These are phyloP conservation scores for Elongisporangium undulatum DNA, from an alignment of 352 stramenopile genomes.

Conservation along the genomic window DNA sequence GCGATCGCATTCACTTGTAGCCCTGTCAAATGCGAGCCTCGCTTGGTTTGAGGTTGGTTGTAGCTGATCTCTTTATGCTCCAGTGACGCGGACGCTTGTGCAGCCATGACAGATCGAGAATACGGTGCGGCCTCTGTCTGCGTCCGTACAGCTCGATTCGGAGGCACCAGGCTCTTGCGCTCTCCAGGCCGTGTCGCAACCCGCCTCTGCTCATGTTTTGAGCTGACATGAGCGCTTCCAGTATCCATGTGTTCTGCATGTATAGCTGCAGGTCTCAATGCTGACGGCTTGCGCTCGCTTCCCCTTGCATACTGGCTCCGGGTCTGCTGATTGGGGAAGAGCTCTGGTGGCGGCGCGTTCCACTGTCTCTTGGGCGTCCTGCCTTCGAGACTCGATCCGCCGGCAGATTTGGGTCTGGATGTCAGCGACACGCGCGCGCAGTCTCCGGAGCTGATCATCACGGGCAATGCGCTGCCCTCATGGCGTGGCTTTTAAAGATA, in stretches of 20 bases:
- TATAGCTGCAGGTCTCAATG: neutral
- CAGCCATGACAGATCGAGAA: neutral
- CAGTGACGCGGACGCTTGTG: neutral
- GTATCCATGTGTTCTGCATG: too few relatives aligned
- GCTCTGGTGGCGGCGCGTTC: slow-evolving; percentile 16
- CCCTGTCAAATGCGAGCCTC: neutral
- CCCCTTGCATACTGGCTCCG: neutral
- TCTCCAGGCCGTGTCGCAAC: neutral
- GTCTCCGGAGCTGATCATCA: neutral
- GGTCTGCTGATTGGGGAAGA: slow-evolving; percentile 5
- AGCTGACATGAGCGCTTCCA: neutral
- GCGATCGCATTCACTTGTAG: neutral
- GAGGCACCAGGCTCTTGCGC: neutral
- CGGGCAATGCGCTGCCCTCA: neutral
- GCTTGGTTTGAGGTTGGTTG: neutral
- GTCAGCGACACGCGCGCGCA: neutral
- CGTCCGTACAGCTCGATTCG: neutral
- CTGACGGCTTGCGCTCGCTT: neutral
- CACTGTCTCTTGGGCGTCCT: slow-evolving; percentile 12
- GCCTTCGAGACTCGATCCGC: neutral
- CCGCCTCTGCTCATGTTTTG: neutral
- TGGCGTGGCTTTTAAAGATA: neutral
- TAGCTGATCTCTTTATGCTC: neutral
- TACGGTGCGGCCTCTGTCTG: neutral
- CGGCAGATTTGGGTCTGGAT: neutral